A percentile compares a stretch with the other conserved stretches of the same genome.
These are phyloP conservation scores for Aspergillus thermomutatus DNA, from an alignment of 2,329 filamentous ascomycete species.

Conservation along the genomic window DNA sequence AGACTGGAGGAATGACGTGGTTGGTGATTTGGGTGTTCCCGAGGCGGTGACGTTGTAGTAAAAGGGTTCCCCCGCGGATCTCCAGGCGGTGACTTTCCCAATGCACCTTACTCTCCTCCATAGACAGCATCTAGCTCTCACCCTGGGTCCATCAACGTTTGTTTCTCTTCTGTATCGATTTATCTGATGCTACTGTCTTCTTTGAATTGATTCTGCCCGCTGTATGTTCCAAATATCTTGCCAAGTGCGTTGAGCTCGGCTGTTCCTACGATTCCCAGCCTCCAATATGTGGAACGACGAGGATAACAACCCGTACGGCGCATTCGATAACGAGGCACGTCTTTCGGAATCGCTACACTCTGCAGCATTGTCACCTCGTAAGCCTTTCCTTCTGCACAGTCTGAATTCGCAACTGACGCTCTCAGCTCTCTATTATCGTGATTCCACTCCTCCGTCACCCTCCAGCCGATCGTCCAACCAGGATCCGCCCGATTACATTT, in stretches of 20 bases:
- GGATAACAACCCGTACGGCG: slow-evolving; percentile 96
- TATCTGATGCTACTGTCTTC: background rate
- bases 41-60: slow-evolving; percentile 4
- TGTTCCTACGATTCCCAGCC: slow-evolving; percentile 8
- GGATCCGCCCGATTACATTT: slow-evolving; percentile 57
- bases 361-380: slow-evolving; percentile 46
- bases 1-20: background rate
- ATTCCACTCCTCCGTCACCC: slow-evolving; percentile 64
- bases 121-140: background rate
- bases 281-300: slow-evolving; percentile 94
- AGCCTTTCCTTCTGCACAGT: slow-evolving; percentile 31
- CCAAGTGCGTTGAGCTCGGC: background rate
- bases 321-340: slow-evolving; percentile 83
- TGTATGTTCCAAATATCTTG: background rate
- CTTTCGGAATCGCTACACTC: slow-evolving; percentile 67
- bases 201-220: background rate
- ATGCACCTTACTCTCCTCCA: background rate
- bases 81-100: slow-evolving; percentile 1
- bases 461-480: slow-evolving; percentile 70
- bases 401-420: background rate
- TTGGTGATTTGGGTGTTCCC: background rate
- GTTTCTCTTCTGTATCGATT: background rate
- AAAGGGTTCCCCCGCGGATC: background rate
- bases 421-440: slow-evolving; percentile 56
- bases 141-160: background rate